Percentiles rank a stretch among this genome's conserved stretches.
Evolutionary conservation across 208 protist genomes (phyloP).

Genomic region (Sergeia podlipaevii): DNA sequence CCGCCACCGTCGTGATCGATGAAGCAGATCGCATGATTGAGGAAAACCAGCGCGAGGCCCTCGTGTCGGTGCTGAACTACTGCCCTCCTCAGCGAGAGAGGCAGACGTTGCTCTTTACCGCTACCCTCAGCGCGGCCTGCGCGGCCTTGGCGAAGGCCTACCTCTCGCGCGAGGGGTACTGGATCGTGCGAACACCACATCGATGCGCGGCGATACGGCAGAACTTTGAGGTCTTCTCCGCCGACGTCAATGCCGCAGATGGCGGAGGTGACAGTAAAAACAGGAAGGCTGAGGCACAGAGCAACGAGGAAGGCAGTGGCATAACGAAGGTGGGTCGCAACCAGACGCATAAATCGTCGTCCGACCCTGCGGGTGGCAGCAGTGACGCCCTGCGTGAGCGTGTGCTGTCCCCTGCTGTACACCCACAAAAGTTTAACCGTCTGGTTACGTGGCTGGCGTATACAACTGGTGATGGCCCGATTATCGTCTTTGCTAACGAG

Average conservation of each 20-base stretch:
- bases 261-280: background rate
- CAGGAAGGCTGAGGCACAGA: background rate
- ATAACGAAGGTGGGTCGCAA: background rate
- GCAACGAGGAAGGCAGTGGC: no score
- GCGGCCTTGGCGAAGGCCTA: slow-evolving; percentile 56
- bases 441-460: slow-evolving; percentile 72
- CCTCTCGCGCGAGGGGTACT: slow-evolving; percentile 56
- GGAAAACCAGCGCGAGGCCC: slow-evolving; percentile 73
- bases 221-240: slow-evolving; percentile 57
- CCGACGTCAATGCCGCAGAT: background rate
- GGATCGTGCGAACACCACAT: slow-evolving; percentile 58
- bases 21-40: slow-evolving; percentile 97
- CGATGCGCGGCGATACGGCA: slow-evolving; percentile 64
- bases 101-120: slow-evolving; percentile 96
- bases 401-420: slow-evolving; percentile 27
- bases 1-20: slow-evolving; percentile 92
- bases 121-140: slow-evolving; percentile 88
- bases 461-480: slow-evolving; percentile 19
- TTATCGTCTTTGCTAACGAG: slow-evolving; percentile 82
- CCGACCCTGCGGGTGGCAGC: background rate
- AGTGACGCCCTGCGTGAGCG: background rate
- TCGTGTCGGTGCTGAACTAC: slow-evolving; percentile 89
- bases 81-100: slow-evolving; percentile 63
- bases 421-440: slow-evolving; percentile 70
- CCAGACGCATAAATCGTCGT: background rate